Conservation (phyloP, 495 filamentous ascomycete species). For the Neurospora pannonica region DNA sequence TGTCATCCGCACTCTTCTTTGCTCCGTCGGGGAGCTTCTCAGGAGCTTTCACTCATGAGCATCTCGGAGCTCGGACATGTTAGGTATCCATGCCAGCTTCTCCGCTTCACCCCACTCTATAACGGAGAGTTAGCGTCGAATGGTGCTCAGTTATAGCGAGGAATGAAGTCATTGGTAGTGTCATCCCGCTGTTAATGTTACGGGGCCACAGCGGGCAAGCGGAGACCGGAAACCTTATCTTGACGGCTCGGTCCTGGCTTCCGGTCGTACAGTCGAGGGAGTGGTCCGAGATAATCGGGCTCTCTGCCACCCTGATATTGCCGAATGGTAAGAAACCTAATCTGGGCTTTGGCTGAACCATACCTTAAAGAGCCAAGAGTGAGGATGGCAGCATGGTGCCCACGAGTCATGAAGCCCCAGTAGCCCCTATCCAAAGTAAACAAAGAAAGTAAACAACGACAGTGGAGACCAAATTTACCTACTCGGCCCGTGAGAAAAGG, state of each 20-base stretch:
- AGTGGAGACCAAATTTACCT: background rate
- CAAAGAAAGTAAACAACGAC: background rate
- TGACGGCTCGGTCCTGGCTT: background rate
- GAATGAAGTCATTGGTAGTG: background rate
- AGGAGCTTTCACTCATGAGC: background rate
- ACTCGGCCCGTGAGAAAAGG: background rate
- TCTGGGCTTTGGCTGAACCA: background rate
- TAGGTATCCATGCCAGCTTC: background rate
- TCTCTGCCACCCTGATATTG: background rate
- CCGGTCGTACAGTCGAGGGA: background rate
- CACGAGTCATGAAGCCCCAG: background rate
- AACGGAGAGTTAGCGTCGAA: background rate
- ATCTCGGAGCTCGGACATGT: background rate
- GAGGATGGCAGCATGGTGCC: background rate
- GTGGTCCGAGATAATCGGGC: background rate
- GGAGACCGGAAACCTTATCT: background rate
- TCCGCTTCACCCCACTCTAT: background rate
- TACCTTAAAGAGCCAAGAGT: background rate
- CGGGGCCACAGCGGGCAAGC: background rate
- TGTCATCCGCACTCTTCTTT: background rate
- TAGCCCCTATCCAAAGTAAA: background rate
- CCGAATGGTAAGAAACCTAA: background rate
- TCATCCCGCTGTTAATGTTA: background rate
- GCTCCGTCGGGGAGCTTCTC: background rate
- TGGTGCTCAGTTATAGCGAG: background rate